Evolutionary conservation across 1,284 basidiomycete species (phyloP), one percentile per base, ranked within the genome.

Genomic region (Rhodotorula sp.): DNA sequence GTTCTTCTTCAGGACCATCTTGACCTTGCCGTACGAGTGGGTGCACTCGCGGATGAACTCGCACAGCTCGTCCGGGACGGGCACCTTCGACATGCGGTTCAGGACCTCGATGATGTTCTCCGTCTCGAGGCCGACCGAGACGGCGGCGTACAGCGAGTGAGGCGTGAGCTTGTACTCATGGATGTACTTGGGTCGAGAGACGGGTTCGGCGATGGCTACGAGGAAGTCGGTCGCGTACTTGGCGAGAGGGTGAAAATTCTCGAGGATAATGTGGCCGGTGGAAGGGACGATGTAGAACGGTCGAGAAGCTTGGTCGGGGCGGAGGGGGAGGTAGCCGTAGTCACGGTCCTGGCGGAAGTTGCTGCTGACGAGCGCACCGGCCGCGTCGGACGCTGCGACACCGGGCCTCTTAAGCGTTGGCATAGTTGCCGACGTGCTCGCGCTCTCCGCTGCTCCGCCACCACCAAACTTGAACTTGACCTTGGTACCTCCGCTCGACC

Each of bases 111-210:
- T 97, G 77, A 99, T 99, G 80, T 99, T 94, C 78, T 95, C 89
- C 6, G 96, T 99, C 80, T 98, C 92, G 48, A 99, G 83, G 30
- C 96, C 96, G 68, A 99, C 96, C 22, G 94, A 98, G 71, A 99
- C 95, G 65, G 96, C 96, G 63, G 96, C 96, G 81, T 99, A 98
- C 37, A 99, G 85, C 31, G 94, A 97, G 81, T 98, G 96, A 57
- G 94, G 90, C 60, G 95, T 98, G 78, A 99, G 88, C 82, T 96
- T 94, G 86, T 98, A 99, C 84, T 99, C 96, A 82, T 99, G 96
- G 72, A 99, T 95, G 81, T 96, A 92, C 46, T 91, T 89, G 53
- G 96, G 96, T 83, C 96, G 89, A 84, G 94, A 98, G 78, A 99
- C 94, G 74, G 96, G 96, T 83, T 99, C 96, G 77, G 94, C 93